These are phyloP conservation scores for Phallus indusiatus DNA, from an alignment of 768 basidiomycete species.

Conservation along the genomic window DNA sequence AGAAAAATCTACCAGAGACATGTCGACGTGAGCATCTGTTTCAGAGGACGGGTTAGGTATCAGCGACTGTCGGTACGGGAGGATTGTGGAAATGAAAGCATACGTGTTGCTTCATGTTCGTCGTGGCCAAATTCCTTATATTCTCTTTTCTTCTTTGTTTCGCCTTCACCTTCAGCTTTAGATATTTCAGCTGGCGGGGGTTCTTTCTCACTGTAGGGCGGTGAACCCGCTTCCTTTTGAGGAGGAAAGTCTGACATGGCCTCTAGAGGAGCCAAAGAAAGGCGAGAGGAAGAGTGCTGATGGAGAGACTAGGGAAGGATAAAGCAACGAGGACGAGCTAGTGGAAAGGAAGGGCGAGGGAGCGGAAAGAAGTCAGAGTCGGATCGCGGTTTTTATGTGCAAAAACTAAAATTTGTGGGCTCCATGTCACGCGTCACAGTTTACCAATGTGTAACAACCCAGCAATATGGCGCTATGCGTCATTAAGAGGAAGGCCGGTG, in stretches of 20 bases:
- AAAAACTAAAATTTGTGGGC: neutral
- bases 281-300: conserved; percentile 3
- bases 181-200: neutral
- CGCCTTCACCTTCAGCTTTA: conserved; percentile 13
- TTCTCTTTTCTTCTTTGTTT: conserved; percentile 58
- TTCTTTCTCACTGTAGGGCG: conserved; percentile 6
- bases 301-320: neutral
- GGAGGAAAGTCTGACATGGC: conserved; percentile 9
- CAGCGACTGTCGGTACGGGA: neutral
- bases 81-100: conserved; percentile 21
- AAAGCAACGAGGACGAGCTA: neutral
- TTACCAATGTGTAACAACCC: neutral
- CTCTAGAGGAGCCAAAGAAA: conserved; percentile 2
- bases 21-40: conserved; percentile 81
- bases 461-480: neutral
- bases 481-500: neutral
- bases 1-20: conserved; percentile 48
- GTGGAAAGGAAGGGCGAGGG: conserved; percentile 3
- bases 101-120: conserved; percentile 56
- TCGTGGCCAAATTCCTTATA: conserved; percentile 84
- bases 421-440: neutral
- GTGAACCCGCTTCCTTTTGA: conserved; percentile 7
- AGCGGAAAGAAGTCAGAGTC: conserved; percentile 3
- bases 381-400: conserved; percentile 8
- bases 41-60: neutral